Evolutionary conservation across 805 yeast genomes (phyloP).

Genomic region (Metschnikowia corniflorae): DNA sequence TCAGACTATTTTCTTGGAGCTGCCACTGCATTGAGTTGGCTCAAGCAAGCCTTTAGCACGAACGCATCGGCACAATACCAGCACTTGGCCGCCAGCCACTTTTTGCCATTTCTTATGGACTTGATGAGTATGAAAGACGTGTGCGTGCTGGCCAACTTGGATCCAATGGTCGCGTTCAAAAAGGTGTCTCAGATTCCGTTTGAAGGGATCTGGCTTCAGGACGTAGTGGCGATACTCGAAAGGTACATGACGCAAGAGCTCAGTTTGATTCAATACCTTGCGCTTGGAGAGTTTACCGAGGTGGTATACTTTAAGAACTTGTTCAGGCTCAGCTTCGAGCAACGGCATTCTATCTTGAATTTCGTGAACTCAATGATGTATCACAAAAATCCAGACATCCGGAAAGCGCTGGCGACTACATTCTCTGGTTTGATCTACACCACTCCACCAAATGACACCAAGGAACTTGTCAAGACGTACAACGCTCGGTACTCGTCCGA

Average conservation of each 20-base stretch:
- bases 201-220: conserved; percentile 18
- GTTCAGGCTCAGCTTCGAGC: conserved; percentile 46
- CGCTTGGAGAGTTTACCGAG: conserved; percentile 67
- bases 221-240: conserved; percentile 39
- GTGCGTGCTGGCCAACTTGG: conserved; percentile 62
- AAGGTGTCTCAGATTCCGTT: conserved; percentile 43
- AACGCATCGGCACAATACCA: conserved; percentile 52
- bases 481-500: conserved; percentile 28
- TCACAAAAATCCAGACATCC: conserved; percentile 66
- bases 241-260: conserved; percentile 29
- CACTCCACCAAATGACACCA: conserved; percentile 46
- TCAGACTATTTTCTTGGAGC: conserved; percentile 62
- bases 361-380: conserved; percentile 52
- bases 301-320: conserved; percentile 68
- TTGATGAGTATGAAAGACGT: conserved; percentile 73
- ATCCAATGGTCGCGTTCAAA: conserved; percentile 47
- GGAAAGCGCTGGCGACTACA: conserved; percentile 68
- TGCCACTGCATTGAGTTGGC: conserved; percentile 61
- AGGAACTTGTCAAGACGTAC: conserved; percentile 37
- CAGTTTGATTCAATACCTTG: conserved; percentile 50
- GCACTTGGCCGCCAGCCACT: conserved; percentile 44
- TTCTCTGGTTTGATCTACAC: conserved; percentile 79
- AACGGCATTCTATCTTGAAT: conserved; percentile 48
- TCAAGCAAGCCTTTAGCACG: conserved; percentile 51
- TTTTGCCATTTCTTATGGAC: conserved; percentile 67